Evolutionary conservation across 1,284 basidiomycete genomes (phyloP), one percentile per base, ranked within the genome.

Genomic region (Trichosporon sp.): DNA sequence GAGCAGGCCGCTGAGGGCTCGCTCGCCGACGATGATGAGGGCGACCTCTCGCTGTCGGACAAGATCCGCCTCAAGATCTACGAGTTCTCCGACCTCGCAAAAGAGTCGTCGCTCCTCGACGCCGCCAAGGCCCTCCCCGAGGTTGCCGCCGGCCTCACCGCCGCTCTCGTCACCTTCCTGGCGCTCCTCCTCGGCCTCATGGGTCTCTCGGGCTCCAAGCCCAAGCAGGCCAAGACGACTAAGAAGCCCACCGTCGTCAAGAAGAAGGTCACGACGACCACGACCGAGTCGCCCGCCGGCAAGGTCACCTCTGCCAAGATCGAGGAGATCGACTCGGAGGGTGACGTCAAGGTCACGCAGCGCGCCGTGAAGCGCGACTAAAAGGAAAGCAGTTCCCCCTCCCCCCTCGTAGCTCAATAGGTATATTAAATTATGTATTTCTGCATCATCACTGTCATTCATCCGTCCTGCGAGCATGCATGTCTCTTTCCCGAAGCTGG

Each of bases 51-150:
- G 37, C 74, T 80, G 38, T 72, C 81, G 32, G 83, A 84, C 72
- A 78, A 80, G 75, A 68, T 80, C 68, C 76, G 79, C 66, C 70
- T 83, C 68, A 80, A 80, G 77, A 77, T 81, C 59, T 80, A 80
- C 75, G 79, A 83, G 74, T 84, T 84, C 76, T 74, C 81, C 78
- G 78, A 78, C 70, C 78, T 82, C 69, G 76, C 75, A 59, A 74
- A 76, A 65, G 74, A 74, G 37, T n/a, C 59, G 31, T 63, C 59
- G 59, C 59, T 63, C 31, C 73, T 79, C 68, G 78, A 82, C 77
- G 96, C 91, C 85, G 87, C 93, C 81, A 92, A 93, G 82, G 86
- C 87, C 77, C 91, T 92, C 86, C 94, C 94, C 68, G 91, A 94
- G 84, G 92, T 92, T 70, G 93, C 90, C 77, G 91, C 88, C 68